A percentile compares a stretch with the other conserved stretches of the same genome.
These are phyloP conservation scores for Cladosporium austrohemisphaericum DNA, from an alignment of 2,329 filamentous ascomycete species.

Conservation along the genomic window DNA sequence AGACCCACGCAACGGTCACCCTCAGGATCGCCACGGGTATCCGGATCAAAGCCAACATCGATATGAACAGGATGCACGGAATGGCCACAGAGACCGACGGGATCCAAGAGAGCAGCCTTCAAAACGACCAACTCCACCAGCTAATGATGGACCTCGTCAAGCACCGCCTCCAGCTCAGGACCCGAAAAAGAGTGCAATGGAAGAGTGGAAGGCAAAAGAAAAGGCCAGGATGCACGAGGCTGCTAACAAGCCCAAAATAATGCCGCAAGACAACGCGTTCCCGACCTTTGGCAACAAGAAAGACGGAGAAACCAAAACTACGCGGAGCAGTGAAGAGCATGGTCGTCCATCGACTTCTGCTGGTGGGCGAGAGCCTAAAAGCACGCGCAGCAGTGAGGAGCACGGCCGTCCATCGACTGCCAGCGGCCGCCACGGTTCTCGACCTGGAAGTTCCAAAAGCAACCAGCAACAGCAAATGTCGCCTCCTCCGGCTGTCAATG, in stretches of 20 bases:
- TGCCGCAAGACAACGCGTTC: slow-evolving; percentile 46
- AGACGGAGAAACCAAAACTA: slow-evolving; percentile 23
- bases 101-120: background rate
- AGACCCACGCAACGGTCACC: slow-evolving; percentile 11
- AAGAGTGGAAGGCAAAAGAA: slow-evolving; percentile 33
- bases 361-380: slow-evolving; percentile 16
- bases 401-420: slow-evolving; percentile 13
- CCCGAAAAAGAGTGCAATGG: slow-evolving; percentile 28
- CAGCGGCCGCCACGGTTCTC: slow-evolving; percentile 2
- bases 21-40: background rate
- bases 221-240: slow-evolving; percentile 30
- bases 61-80: background rate
- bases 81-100: slow-evolving; percentile 1
- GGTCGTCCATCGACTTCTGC: slow-evolving; percentile 16
- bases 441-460: slow-evolving; percentile 14
- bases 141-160: background rate
- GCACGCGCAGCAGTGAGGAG: slow-evolving; percentile 20
- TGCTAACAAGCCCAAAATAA: slow-evolving; percentile 25
- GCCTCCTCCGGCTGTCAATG: background rate
- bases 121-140: background rate
- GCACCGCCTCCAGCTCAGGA: slow-evolving; percentile 7
- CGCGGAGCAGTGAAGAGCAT: slow-evolving; percentile 21
- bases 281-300: slow-evolving; percentile 41
- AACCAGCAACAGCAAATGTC: slow-evolving; percentile 13
- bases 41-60: background rate